Conservation (phyloP, 805 yeast species). For the Wickerhamiella nectarea region DNA sequence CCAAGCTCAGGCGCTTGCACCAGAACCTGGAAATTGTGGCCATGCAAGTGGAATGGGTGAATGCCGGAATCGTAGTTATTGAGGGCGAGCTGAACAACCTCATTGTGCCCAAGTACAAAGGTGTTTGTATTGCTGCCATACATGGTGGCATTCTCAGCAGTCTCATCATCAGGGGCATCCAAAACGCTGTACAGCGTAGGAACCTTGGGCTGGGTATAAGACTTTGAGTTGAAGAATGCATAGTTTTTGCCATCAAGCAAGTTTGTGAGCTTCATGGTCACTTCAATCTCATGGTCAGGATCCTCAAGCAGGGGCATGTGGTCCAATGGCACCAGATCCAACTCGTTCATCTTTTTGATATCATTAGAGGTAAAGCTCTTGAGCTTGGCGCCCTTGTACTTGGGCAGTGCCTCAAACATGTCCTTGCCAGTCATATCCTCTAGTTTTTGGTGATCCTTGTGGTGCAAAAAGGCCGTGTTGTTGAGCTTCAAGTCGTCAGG, state of each 20-base stretch:
- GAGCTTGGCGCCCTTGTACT: constrained; percentile 11
- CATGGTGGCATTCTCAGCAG: constrained; percentile 43
- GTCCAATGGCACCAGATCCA: constrained; percentile 51
- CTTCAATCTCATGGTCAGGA: constrained; percentile 50
- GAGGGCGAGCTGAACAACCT: constrained; percentile 62
- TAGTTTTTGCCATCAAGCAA: constrained; percentile 78
- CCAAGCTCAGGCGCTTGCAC: constrained; percentile 42
- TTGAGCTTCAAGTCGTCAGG: constrained; percentile 57
- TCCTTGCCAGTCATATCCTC: constrained; percentile 39
- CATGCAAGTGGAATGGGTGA: constrained; percentile 97
- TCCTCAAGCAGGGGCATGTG: constrained; percentile 44
- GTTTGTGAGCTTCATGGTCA: constrained; percentile 74
- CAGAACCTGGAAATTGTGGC: constrained; percentile 75
- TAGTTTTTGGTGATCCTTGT: constrained; percentile 10
- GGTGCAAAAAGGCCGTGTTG: constrained; percentile 48
- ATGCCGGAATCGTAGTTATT: constrained; percentile 83
- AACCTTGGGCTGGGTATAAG: constrained; percentile 68
- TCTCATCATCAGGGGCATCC: constrained; percentile 37
- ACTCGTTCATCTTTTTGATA: constrained; percentile 55
- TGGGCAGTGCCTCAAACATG: constrained; percentile 34
- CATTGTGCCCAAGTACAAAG: constrained; percentile 51
- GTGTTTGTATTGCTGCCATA: constrained; percentile 76
- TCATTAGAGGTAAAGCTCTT: constrained; percentile 30
- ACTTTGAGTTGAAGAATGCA: constrained; percentile 83
- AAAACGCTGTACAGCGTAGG: constrained; percentile 75